phyloP scores from a whole-genome alignment of 2,329 filamentous ascomycete species.

The Aspergillus bombycis region DNA sequence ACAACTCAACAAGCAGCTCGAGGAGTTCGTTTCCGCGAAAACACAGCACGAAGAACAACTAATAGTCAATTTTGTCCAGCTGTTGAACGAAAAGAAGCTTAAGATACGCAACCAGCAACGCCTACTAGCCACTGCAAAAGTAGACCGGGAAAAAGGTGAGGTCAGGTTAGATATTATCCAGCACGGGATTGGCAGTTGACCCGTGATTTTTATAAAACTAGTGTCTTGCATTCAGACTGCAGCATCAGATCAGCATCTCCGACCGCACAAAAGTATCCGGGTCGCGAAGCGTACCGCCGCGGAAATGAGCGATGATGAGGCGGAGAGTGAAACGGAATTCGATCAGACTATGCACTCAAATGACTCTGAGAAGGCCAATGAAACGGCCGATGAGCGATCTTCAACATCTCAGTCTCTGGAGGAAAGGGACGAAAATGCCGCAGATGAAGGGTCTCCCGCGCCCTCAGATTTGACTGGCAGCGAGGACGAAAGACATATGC shows the following conservation, averaged over 20 bases:
- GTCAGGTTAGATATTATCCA: neutral
- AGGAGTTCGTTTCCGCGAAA: constrained; percentile 62
- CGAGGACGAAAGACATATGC: constrained; percentile 7
- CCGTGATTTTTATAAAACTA: constrained; percentile 12
- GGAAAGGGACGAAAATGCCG: constrained; percentile 33
- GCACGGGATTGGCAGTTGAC: neutral
- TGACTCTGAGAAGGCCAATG: constrained; percentile 18
- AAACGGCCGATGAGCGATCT: constrained; percentile 30
- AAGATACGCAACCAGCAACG: constrained; percentile 67
- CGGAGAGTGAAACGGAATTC: constrained; percentile 37
- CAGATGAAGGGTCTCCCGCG: constrained; percentile 30
- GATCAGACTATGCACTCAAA: constrained; percentile 22
- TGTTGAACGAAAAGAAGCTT: constrained; percentile 66
- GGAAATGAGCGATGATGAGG: constrained; percentile 24
- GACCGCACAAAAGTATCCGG: constrained; percentile 20
- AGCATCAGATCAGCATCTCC: constrained; percentile 14
- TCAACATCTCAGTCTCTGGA: constrained; percentile 39
- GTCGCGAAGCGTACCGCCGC: constrained; percentile 33
- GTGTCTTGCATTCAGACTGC: constrained; percentile 32
- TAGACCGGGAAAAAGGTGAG: constrained; percentile 44
- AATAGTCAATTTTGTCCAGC: constrained; percentile 59
- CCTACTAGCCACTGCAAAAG: constrained; percentile 54
- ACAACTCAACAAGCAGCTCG: constrained; percentile 57
- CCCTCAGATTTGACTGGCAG: neutral
- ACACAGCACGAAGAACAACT: constrained; percentile 59